Conservation (phyloP, 805 yeast species). For the Cyberlindnera maritima region DNA sequence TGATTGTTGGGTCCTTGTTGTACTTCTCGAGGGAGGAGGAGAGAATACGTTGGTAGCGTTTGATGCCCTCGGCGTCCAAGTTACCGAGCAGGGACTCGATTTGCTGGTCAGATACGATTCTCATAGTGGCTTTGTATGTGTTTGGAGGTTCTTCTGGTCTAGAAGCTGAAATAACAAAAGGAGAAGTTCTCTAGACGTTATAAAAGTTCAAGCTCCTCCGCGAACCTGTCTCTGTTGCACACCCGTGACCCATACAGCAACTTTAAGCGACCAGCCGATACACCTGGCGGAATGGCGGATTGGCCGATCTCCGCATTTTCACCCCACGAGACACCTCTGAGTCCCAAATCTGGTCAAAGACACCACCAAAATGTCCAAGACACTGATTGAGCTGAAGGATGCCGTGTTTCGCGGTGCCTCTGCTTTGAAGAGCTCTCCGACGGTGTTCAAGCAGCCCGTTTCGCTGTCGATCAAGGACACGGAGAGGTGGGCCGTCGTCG, state of each 20-base stretch:
- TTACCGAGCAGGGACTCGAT: conserved; percentile 29
- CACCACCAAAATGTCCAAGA: conserved; percentile 10
- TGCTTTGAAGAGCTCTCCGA: conserved; percentile 7
- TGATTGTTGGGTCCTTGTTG: conserved; percentile 39
- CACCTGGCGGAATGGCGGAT: too few relatives aligned
- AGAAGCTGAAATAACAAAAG: too few relatives aligned
- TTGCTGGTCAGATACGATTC: conserved; percentile 33
- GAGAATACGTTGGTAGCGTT: conserved; percentile 36
- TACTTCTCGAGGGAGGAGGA: conserved; percentile 39
- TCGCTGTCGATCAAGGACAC: conserved; percentile 36
- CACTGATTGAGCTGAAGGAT: conserved; percentile 17
- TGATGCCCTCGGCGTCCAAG: conserved; percentile 29
- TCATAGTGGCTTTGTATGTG: conserved; percentile 25
- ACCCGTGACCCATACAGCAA: too few relatives aligned
- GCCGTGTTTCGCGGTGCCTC: conserved; percentile 19
- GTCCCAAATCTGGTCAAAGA: background rate
- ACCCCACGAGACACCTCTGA: too few relatives aligned
- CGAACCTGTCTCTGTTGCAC: too few relatives aligned
- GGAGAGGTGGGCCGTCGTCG: conserved; percentile 55
- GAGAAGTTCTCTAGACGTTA: too few relatives aligned
- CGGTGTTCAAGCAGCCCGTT: conserved; percentile 40
- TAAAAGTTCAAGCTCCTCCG: too few relatives aligned
- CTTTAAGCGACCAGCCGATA: too few relatives aligned
- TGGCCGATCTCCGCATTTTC: conserved; percentile 1
- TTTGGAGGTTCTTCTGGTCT: too few relatives aligned